A percentile compares a stretch with the other conserved stretches of the same genome.
phyloP scores from a whole-genome alignment of 148 eudicot species.

The Simmondsia chinensis region DNA sequence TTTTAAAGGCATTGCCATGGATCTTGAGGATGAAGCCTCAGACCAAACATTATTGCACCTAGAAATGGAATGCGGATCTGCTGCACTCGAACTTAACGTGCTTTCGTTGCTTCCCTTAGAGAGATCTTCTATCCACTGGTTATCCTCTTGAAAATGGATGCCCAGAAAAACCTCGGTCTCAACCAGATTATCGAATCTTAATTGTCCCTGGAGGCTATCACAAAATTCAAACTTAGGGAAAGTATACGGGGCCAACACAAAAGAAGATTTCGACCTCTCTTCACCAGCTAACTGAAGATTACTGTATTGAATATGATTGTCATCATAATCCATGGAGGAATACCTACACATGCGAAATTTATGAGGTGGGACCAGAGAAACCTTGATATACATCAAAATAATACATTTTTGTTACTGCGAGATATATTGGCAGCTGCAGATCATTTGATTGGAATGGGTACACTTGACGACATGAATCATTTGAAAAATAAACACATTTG shows the following conservation, averaged over 20 bases:
- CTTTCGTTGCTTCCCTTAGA: slow-evolving; percentile 69
- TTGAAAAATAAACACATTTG: no score
- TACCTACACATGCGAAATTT: slow-evolving; percentile 29
- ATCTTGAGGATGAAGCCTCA: slow-evolving; percentile 95
- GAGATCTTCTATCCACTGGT: slow-evolving; percentile 90
- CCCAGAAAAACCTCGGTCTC: slow-evolving; percentile 95
- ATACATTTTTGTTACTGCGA: no score
- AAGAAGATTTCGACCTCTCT: slow-evolving; percentile 61
- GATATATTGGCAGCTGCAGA: no score
- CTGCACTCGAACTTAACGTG: slow-evolving; percentile 70
- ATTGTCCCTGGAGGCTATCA: slow-evolving; percentile 62
- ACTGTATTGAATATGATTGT: slow-evolving; percentile 70
- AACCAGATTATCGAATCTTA: slow-evolving; percentile 86
- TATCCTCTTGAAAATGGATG: slow-evolving; percentile 80
- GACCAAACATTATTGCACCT: slow-evolving; percentile 91
- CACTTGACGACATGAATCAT: no score
- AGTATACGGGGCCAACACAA: slow-evolving; percentile 62
- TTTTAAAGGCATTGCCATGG: slow-evolving; percentile 87
- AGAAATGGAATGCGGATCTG: slow-evolving; percentile 65
- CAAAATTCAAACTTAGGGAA: slow-evolving; percentile 94
- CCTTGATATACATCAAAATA: no score
- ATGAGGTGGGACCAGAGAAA: no score
- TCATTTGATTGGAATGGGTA: no score
- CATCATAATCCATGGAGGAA: slow-evolving; percentile 88
- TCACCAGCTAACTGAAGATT: slow-evolving; percentile 78